A percentile compares a stretch with the other conserved stretches of the same genome.
These are phyloP conservation scores for rapeseed (Brassica napus) DNA, from an alignment of 345 rosid genomes.

Conservation along the genomic window Da-Ae NC_063436.1:27588001-27588500, in stretches of 20 bases:
- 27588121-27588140: constrained; percentile 17
- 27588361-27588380: not conserved
- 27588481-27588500: not conserved
- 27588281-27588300: constrained; percentile 65
- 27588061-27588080: constrained; percentile 5
- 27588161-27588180: constrained; percentile 19
- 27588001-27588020: constrained; percentile 32
- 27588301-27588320: constrained; percentile 42
- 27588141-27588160: constrained; percentile 25
- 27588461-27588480: not conserved
- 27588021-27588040: constrained; percentile 2
- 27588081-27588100: constrained; percentile 17
- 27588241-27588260: constrained; percentile 43
- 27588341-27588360: constrained; percentile 21
- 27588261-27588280: constrained; percentile 49
- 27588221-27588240: constrained; percentile 66
- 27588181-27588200: constrained; percentile 25
- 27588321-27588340: constrained; percentile 42
- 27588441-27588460: not conserved
- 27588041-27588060: not conserved
- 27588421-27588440: not conserved
- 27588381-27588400: not conserved
- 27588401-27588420: not conserved
- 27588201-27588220: constrained; percentile 30
- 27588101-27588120: constrained; percentile 22